Percentiles rank a stretch among this genome's conserved stretches.
phyloP scores from a whole-genome alignment of 805 yeast genomes.

The Candida corydali region DNA sequence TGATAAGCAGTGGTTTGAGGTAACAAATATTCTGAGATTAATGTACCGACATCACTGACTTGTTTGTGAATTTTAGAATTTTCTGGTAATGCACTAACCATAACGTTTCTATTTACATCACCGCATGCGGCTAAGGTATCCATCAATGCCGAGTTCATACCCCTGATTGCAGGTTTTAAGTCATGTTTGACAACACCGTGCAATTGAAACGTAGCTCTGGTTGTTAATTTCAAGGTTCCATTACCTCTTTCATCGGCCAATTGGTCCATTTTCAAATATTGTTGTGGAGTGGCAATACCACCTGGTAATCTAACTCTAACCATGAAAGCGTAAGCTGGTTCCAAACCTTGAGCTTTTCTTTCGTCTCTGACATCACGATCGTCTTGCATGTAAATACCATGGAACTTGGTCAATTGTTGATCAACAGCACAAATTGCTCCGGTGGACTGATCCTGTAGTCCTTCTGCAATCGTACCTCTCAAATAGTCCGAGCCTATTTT shows the following conservation, averaged over 20 bases:
- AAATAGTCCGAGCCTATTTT: constrained; percentile 80
- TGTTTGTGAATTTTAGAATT: constrained; percentile 80
- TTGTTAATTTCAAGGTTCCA: constrained; percentile 89
- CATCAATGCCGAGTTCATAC: constrained; percentile 84
- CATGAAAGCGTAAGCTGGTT: constrained; percentile 97
- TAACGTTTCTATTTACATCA: constrained; percentile 95
- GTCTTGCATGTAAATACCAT: constrained; percentile 98
- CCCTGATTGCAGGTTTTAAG: constrained; percentile 86
- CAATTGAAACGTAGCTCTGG: constrained; percentile 94
- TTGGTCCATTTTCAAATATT: constrained; percentile 83
- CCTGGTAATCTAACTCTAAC: constrained; percentile 94
- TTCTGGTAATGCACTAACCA: constrained; percentile 84
- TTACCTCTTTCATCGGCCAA: constrained; percentile 81
- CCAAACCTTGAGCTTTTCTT: constrained; percentile 86
- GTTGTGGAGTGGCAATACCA: constrained; percentile 81
- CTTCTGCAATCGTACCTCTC: constrained; percentile 91
- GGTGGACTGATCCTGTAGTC: constrained; percentile 73
- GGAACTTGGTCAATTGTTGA: constrained; percentile 94
- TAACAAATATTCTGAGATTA: constrained; percentile 74
- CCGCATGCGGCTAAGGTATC: constrained; percentile 98
- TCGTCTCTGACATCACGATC: constrained; percentile 94
- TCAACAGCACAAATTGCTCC: constrained; percentile 89
- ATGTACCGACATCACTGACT: constrained; percentile 57
- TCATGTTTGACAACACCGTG: constrained; percentile 92
- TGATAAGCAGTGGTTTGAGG: constrained; percentile 95